Evolutionary conservation across 164 flowering plant species (phyloP), one percentile per base, ranked within the genome.

Genomic region (Dillenia suffruticosa): DNA sequence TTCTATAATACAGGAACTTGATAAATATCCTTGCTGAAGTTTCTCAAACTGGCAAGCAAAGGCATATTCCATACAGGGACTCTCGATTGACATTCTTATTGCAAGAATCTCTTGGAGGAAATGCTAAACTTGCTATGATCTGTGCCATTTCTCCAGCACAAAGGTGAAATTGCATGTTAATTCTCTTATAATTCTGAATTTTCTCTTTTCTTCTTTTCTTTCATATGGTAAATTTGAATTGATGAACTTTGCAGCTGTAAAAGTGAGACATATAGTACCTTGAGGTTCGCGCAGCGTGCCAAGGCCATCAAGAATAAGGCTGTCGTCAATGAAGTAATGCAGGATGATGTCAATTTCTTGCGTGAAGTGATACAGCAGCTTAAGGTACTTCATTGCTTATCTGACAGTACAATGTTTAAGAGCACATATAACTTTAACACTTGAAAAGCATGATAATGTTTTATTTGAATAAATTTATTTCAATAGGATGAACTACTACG

Each of bases 81-180:
- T 95, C 99, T 54, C 84, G 79, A 77, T 71, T 95, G 80, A 95
- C 99, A 49, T 95, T 95, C 73, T 80, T 95, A 58, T 72, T 95
- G 69, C 97, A 95, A 79, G 99, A 95, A 55, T 95, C 99, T 63
- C 88, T 95, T 15, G 99, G 99, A 46, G 99, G 99, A 57, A 95
- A 95, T 83, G 99, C 97, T 58, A 95, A 88, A 64, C 57, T 92
- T 57, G 94, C 96, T 46, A 90, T 95, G 96, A 80, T 95, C 24
- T 95, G 99, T 85, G 97, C 99, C 49, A 76, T 95, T 68, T 92
- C 97, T 73, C 97, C 99, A 12, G 77, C 84, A 9, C 87, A 77
- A 65, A 92, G 97, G 97, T 95, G 62, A 68, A 32, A 32, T 5
- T 32, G 40, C 40, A 32, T 32, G 0, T 5, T 4, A 32, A 32